A percentile compares a stretch with the other conserved stretches of the same genome.
Conservation (phyloP, 2,329 filamentous ascomycete genomes). For the Microcyclospora tardicrescens region DNA sequence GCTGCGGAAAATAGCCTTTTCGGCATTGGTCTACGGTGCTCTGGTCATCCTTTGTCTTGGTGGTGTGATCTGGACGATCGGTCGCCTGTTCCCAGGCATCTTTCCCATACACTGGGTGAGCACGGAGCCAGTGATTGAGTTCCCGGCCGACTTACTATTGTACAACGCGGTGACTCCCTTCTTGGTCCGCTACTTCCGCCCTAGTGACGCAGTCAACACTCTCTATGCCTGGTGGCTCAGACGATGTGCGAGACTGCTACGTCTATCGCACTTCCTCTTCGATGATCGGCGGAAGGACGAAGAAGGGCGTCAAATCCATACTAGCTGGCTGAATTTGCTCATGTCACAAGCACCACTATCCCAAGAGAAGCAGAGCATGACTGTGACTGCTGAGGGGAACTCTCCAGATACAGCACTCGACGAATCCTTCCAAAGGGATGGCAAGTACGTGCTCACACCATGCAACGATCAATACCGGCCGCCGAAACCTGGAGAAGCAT, state of each 20-base stretch:
- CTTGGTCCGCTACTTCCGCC: constrained; percentile 70
- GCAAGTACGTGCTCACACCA: constrained; percentile 79
- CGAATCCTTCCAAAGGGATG: constrained; percentile 52
- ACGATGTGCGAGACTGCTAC: constrained; percentile 63
- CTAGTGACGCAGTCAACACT: constrained; percentile 66
- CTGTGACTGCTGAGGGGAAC: too few species aligned
- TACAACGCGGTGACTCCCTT: constrained; percentile 95
- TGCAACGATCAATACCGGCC: constrained; percentile 92
- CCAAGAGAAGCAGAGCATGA: too few species aligned
- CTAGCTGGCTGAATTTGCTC: constrained; percentile 18
- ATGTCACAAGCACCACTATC: too few species aligned
- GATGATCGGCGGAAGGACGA: constrained; percentile 70
- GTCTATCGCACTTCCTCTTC: constrained; percentile 87
- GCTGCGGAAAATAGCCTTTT: constrained; percentile 90
- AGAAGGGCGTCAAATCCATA: constrained; percentile 45
- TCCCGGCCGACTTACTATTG: constrained; percentile 84
- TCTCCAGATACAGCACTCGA: constrained; percentile 7
- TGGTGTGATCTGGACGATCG: constrained; percentile 88
- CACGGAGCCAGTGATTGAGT: constrained; percentile 83
- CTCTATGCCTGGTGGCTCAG: constrained; percentile 97
- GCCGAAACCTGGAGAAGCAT: constrained; percentile 69
- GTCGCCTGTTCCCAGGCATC: constrained; percentile 52
- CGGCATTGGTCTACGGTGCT: constrained; percentile 86
- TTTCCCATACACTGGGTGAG: constrained; percentile 90
- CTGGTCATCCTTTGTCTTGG: constrained; percentile 87